Evolutionary conservation across 2,329 filamentous ascomycete species (phyloP).

Genomic region (Helotiales sp.): DNA sequence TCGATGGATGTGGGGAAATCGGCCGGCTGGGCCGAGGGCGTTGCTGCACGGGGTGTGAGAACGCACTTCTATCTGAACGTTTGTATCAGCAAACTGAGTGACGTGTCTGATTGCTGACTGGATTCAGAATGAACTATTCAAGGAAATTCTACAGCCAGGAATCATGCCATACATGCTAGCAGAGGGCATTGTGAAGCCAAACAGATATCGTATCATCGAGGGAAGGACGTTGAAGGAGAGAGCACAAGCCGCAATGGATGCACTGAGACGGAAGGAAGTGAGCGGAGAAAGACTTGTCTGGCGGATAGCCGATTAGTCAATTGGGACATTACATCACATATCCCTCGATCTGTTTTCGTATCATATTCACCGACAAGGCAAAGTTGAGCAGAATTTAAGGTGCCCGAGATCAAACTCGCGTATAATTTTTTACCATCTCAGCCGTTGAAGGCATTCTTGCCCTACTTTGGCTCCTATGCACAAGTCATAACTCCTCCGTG

Average conservation of each 20-base stretch:
- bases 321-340: background rate
- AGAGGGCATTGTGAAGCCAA: slow-evolving; percentile 41
- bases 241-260: slow-evolving; percentile 42
- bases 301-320: slow-evolving; percentile 29
- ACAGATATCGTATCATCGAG: slow-evolving; percentile 42
- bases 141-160: slow-evolving; percentile 30
- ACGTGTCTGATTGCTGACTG: background rate
- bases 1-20: slow-evolving; percentile 50
- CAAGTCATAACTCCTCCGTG: background rate
- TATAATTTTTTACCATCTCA: background rate
- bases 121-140: slow-evolving; percentile 55
- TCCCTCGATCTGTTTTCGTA: background rate
- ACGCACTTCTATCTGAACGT: slow-evolving; percentile 55
- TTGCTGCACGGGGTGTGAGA: slow-evolving; percentile 52
- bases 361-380: background rate
- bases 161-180: slow-evolving; percentile 36
- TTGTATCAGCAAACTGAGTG: slow-evolving; percentile 24
- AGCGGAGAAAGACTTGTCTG: slow-evolving; percentile 46
- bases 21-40: slow-evolving; percentile 51
- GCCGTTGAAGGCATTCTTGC: slow-evolving; percentile 9
- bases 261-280: slow-evolving; percentile 43
- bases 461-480: slow-evolving; percentile 1
- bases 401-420: background rate
- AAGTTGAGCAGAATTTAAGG: background rate
- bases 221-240: slow-evolving; percentile 38